phyloP scores from a whole-genome alignment of 2,329 filamentous ascomycete genomes.

The Bipolaris oryzae region DNA sequence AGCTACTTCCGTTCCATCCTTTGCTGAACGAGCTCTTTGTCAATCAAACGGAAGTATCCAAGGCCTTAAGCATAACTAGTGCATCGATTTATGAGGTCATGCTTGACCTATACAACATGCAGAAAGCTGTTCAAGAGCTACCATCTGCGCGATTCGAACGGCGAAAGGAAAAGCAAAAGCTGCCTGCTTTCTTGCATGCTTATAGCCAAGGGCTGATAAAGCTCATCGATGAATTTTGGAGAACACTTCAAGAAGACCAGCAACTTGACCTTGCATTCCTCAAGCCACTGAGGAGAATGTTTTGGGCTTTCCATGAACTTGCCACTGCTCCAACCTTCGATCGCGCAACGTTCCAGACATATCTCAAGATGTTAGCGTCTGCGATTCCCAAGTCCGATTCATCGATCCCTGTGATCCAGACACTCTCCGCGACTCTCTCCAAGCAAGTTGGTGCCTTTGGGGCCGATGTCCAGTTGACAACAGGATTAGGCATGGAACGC shows the following conservation, averaged over 20 bases:
- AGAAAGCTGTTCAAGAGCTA: slow-evolving; percentile 32
- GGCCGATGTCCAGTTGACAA: slow-evolving; percentile 72
- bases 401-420: slow-evolving; percentile 26
- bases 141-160: slow-evolving; percentile 43
- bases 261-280: slow-evolving; percentile 23
- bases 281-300: slow-evolving; percentile 48
- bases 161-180: slow-evolving; percentile 44
- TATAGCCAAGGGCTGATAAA: slow-evolving; percentile 31
- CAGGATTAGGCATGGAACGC: slow-evolving; percentile 78
- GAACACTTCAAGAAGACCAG: slow-evolving; percentile 11
- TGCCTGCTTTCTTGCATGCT: slow-evolving; percentile 39
- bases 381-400: slow-evolving; percentile 11
- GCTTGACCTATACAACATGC: slow-evolving; percentile 42
- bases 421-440: slow-evolving; percentile 32
- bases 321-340: slow-evolving; percentile 54
- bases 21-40: slow-evolving; percentile 54
- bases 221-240: slow-evolving; percentile 24
- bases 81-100: slow-evolving; percentile 38
- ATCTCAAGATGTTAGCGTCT: slow-evolving; percentile 50
- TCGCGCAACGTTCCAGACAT: slow-evolving; percentile 61
- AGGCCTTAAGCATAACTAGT: slow-evolving; percentile 20
- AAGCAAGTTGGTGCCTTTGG: slow-evolving; percentile 59
- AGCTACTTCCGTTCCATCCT: slow-evolving; percentile 50
- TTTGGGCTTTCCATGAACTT: slow-evolving; percentile 57
- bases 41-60: slow-evolving; percentile 23